Evolutionary conservation across 1,284 basidiomycete genomes (phyloP), one percentile per base, ranked within the genome.

Genomic region (Thecaphora thlaspeos): DNA sequence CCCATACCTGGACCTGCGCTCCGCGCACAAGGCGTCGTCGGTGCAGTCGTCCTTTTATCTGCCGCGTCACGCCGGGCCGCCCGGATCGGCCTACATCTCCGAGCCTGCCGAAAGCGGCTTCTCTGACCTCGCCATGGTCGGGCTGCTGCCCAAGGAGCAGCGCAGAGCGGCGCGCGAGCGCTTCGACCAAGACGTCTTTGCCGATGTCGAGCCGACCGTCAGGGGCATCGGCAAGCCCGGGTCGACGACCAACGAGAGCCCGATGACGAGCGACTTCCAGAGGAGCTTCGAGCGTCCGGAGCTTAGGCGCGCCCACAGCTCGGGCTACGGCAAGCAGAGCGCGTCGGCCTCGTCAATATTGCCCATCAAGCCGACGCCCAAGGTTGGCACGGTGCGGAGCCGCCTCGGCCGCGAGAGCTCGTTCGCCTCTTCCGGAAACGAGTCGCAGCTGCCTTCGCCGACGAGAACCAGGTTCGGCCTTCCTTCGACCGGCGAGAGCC

Each of bases 181-280:
- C 11, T 73, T 71, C 48, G 75, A 77, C 40, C 45, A 51, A 4
- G 71, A 76, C 24, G 55, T 68, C 11, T 75, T 77, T 36, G 43
- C 52, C 24, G 55, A 67, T 18, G 56, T 68, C 1, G 49, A 68
- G 28, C 62, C 59, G 1, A 23, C 44, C 1, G 22, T 51, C 40
- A 17, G 15, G n/a, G 5, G 17, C n/a, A 5, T 28, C 12, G 23
- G 3, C 41, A 57, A 51, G 44, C 41, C 55, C 36, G 41, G 47
- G 8, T 24, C 49, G 9, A 19, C 37, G 14, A 39, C 37, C 17
- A 12, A 53, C 14, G 59, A 54, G 38, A 66, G 59, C 34, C 55
- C 59, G 2, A 41, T 46, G 12, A 51, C 42, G 1, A 61, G 55
- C 48, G 63, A 66, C 1, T 42, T 66, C 2, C 47, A 55, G 26